A percentile compares a stretch with the other conserved stretches of the same genome.
Evolutionary conservation across 768 basidiomycete species (phyloP).

Genomic region (Rhodocollybia butyracea): DNA sequence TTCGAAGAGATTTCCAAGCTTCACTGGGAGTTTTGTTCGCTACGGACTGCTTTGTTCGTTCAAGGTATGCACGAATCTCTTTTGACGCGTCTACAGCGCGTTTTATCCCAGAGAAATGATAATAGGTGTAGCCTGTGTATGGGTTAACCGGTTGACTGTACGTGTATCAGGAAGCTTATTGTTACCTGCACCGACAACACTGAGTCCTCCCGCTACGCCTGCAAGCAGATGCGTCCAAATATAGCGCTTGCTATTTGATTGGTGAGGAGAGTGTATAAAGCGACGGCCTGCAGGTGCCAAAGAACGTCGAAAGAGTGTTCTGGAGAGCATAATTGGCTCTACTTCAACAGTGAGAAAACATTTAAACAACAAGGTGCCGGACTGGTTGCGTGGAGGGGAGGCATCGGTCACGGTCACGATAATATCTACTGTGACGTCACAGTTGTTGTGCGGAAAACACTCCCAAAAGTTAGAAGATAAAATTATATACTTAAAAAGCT

Average conservation of each 20-base stretch:
- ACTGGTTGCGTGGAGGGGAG: too few relatives aligned
- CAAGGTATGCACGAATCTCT: constrained; percentile 19
- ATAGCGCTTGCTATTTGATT: not conserved
- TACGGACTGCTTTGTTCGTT: constrained; percentile 13
- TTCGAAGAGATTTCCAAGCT: constrained; percentile 34
- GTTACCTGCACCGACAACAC: constrained; percentile 25
- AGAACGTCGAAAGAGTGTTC: not conserved
- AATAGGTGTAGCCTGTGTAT: constrained; percentile 34
- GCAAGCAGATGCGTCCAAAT: constrained; percentile 21
- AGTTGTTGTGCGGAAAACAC: too few relatives aligned
- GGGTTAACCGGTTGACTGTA: not conserved
- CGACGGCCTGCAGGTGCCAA: not conserved
- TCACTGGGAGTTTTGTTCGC: constrained; percentile 20
- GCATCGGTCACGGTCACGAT: too few relatives aligned
- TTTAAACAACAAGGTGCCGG: too few relatives aligned
- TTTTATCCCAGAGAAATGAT: constrained; percentile 39
- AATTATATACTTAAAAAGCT: too few relatives aligned
- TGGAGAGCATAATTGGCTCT: not conserved
- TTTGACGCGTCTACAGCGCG: constrained; percentile 31
- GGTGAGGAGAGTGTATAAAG: too few relatives aligned
- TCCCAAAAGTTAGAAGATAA: too few relatives aligned
- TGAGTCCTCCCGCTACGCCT: constrained; percentile 25
- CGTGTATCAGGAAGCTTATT: too few relatives aligned
- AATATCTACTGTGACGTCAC: too few relatives aligned
- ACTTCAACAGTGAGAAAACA: too few relatives aligned